Evolutionary conservation across 805 yeast genomes (phyloP).

Genomic region (Grigorovia transvaalensis): DNA sequence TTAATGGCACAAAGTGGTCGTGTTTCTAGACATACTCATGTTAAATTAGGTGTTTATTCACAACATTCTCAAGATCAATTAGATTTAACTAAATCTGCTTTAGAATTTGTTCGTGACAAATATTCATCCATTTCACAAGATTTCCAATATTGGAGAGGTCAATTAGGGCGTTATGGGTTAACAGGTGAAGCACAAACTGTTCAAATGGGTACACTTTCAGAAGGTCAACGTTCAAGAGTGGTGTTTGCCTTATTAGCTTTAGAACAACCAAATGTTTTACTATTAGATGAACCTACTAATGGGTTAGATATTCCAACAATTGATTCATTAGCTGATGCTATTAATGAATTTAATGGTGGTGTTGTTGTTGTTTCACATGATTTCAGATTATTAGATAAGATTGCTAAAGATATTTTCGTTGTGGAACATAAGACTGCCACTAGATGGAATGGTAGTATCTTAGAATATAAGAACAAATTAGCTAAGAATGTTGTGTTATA

Average conservation of each 20-base stretch:
- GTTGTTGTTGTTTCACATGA: conserved; percentile 98
- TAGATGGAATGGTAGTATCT: conserved; percentile 88
- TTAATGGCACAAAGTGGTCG: conserved; percentile 85
- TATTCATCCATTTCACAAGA: conserved; percentile 87
- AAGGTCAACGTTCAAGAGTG: conserved; percentile 98
- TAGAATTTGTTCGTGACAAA: conserved; percentile 94
- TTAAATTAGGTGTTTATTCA: conserved; percentile 96
- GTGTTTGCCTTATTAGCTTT: conserved; percentile 93
- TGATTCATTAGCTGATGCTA: conserved; percentile 95
- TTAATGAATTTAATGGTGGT: conserved; percentile 92
- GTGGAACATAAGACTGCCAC: conserved; percentile 94
- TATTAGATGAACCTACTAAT: conserved; percentile 98
- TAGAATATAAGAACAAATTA: conserved; percentile 87
- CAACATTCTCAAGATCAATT: conserved; percentile 98
- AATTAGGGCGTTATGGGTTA: conserved; percentile 94
- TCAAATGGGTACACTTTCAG: conserved; percentile 95
- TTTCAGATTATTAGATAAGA: conserved; percentile 93
- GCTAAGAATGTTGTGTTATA: conserved; percentile 80
- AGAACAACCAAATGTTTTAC: conserved; percentile 87
- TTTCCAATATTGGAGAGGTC: conserved; percentile 97
- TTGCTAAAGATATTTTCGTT: conserved; percentile 94
- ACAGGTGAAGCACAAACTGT: conserved; percentile 99
- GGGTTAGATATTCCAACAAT: conserved; percentile 98
- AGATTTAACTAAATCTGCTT: conserved; percentile 87
- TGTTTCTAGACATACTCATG: conserved; percentile 93